Base-by-base conservation (phyloP, 1,139 yeast genomes). In the Blastobotrys aristatus region DNA sequence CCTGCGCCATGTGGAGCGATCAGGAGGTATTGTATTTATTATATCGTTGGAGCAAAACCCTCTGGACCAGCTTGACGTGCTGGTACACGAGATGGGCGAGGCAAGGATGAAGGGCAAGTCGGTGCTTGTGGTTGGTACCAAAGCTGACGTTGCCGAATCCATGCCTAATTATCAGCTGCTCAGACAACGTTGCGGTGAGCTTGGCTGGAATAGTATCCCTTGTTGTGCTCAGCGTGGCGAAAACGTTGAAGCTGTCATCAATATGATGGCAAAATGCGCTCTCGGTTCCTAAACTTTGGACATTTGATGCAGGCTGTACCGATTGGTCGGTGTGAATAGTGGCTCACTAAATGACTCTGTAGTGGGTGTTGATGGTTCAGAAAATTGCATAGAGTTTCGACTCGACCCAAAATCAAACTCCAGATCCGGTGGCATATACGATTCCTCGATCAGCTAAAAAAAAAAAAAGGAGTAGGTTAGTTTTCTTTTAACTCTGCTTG, bases 1-100 rank as follows among this genome's bases (percentile, higher is more conserved):
- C 64, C 68, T 92, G 53, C 74, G 97, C 50, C 98, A 92, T 63
- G 80, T 92, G 46, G 98, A 92, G 65, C 74, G 98, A 53, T 85
- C 96, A 2, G 84, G 85, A 13, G 96, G 96, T 0, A 69, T 92
- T 50, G 95, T 84, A 2, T 88, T 92, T 69, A 96, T 92, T 2
- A 72, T 92, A 2, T 84, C 89, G 3, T 69, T 92, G 24, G 96
- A 86, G 40, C 64, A 75, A 5, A 71, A 82, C 52, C 96, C 96
- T 0, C 68, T 79, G 0, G 69, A 64, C 0, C 96, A 88, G 57
- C 66, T 92, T 41, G 59, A 78, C 11, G 65, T 76, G 0, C 70
- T 92, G 48, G 64, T 87, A 1, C 67, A 68, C 1, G 98, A 92
- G 59, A 75, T 92, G 53, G 96, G 95, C 0, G 65, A 71, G 44